Evolutionary conservation across 2,329 filamentous ascomycete genomes (phyloP), one percentile per base, ranked within the genome.

Genomic region (Ceratocystiopsis minuta): DNA sequence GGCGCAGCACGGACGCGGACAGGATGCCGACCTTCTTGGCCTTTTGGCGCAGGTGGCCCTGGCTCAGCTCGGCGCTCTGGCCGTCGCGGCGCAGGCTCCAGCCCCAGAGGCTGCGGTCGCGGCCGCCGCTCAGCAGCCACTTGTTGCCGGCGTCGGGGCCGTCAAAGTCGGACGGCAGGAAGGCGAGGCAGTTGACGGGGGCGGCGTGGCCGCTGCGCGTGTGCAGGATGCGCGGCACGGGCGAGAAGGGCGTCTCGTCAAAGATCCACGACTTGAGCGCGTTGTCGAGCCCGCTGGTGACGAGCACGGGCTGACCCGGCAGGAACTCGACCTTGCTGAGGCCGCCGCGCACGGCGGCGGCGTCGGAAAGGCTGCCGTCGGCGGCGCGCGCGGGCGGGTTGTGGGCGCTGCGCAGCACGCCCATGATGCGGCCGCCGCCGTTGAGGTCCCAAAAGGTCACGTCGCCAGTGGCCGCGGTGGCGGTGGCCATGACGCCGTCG

Each of bases 401-500:
- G 57, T 98, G 90, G 1, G 88, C 90, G 43, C 84, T 82, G 50
- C 87, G 76, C 33, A 98, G 67, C 13, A 93, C 74, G 38, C 90
- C 87, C 61, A 82, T 83, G 43, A 94, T 78, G 51, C 84, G 77
- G 6, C 86, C 86, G 15, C 86, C 86, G 34, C 80, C 71, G 55
- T 95, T 95, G 43, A 98, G 67, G 57, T 98, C 90, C 90, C 90
- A 98, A 49, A 98, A 80, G 0, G 84, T 93, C 37, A 98, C 73
- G 57, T 98, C 90, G 32, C 90, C 88, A 46, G 73, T 87, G 4
- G 72, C 67, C 20, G 67, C 66, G 17, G 83, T 86, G 10, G 85
- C 77, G 0, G 90, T 96, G 9, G 88, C 88, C 86, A 98, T 94
- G 42, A 95, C 84, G 42, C 90, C 90, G 33, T 86, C 74, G 51